Evolutionary conservation across 768 basidiomycete genomes (phyloP), one percentile per base, ranked within the genome.

Genomic region (Mycena sanguinolenta): DNA sequence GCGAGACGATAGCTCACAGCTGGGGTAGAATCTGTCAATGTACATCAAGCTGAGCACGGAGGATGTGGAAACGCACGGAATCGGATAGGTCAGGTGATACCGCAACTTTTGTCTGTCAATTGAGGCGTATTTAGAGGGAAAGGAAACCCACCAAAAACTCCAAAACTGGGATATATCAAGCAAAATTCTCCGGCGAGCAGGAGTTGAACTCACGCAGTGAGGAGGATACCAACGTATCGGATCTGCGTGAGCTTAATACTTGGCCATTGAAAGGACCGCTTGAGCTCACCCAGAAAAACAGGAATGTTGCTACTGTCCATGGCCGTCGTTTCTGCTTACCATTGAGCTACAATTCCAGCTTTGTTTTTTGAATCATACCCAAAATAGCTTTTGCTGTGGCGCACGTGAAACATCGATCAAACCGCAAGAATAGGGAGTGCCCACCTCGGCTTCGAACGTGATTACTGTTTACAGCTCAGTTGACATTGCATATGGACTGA

Each of bases 191-290:
- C 16, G n/a, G 32, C n/a, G 30, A 14, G 27, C 28, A 44, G 19
- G n/a, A n/a, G n/a, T 46, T 55, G 28, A 46, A 44, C 71, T 55
- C 61, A 70, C 58, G 58, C 32, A 50, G 30, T 52, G 13, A 67
- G 61, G 49, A 65, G 23, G 52, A 63, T 32, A 23, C 67, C 65
- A 19, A 28, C 49, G 30, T 71, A 71, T 57, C 70, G 50, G 57
- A 42, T 63, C 70, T 71, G 50, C 46, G 17, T 7, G 14, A 17
- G 13, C 32, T 65, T 54, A 65, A 58, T 30, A 27, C 55, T 49
- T 27, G 10, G 49, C 14, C 9, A 14, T 10, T 25, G 9, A 39
- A 23, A 36, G 46, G 28, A 17, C 21, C 16, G 25, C 38, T 25
- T 25, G 23, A 27, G 38, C 57, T 34, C n/a, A 66, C 65, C 65